Percentiles rank a stretch among this genome's conserved stretches.
These are phyloP conservation scores for Cladorrhinum sp. DNA, from an alignment of 2,329 filamentous ascomycete genomes.

Conservation along the genomic window DNA sequence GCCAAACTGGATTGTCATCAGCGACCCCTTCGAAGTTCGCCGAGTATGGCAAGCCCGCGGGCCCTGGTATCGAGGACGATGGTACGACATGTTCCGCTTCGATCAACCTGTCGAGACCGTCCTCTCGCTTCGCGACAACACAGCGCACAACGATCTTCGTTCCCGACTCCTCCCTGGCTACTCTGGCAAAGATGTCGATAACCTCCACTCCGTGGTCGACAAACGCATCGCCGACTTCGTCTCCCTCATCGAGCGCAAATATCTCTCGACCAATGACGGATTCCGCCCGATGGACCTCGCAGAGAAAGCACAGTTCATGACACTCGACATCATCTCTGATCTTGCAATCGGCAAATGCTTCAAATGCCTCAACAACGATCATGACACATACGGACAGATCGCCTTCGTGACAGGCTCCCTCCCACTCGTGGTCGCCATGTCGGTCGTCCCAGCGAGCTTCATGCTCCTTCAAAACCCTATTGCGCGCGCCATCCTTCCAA, in stretches of 20 bases:
- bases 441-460: conserved; percentile 42
- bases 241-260: conserved; percentile 42
- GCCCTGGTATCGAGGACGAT: conserved; percentile 11
- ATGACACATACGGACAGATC: conserved; percentile 44
- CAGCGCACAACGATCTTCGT: conserved; percentile 27
- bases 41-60: conserved; percentile 18
- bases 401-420: conserved; percentile 36
- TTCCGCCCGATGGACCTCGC: conserved; percentile 47
- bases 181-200: conserved; percentile 32
- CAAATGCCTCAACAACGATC: conserved; percentile 44
- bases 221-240: conserved; percentile 43
- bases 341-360: conserved; percentile 50
- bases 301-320: conserved; percentile 49
- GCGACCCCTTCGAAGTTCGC: conserved; percentile 15
- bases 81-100: conserved; percentile 17
- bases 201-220: conserved; percentile 40
- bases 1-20: conserved; percentile 17
- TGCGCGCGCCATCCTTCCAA: neutral
- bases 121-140: conserved; percentile 13
- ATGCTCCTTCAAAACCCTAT: conserved; percentile 37
- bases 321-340: conserved; percentile 52
- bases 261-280: conserved; percentile 31
- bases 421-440: conserved; percentile 42
- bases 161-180: conserved; percentile 33
- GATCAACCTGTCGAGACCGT: conserved; percentile 14